Base-by-base conservation (phyloP, 208 protist species). In the Naegleria lovaniensis region DNA sequence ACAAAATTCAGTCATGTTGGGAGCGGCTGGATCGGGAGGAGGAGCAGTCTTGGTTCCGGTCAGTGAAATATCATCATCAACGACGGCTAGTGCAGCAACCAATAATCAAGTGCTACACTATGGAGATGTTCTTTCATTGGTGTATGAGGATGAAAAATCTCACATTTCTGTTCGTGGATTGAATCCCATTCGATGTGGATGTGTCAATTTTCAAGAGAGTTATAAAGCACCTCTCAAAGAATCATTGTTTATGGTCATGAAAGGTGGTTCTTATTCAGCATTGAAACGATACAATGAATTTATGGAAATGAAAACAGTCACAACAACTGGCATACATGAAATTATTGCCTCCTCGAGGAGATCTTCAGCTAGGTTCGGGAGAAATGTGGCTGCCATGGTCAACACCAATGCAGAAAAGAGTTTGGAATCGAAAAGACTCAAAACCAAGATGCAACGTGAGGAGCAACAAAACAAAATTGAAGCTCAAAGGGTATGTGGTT, bases 231-330 rank as follows among this genome's bases (percentile, higher is more conserved):
- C 19, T 67, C 22, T 29, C 11, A 67, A 67, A 13, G 67, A 79
- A 79, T 36, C 25, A 6, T 36, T 79, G 25, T 79, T 79, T 9
- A n/a, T 79, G 9, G 67, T 79, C 29, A 36, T 29, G 16, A 79
- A 79, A 33, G 67, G 67, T 36, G 67, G 67, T 79, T 79, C 67
- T 1, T 79, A 36, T 36, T 36, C 67, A 1, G 67, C 16, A 36
- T n/a, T 79, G 25, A 79, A 79, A 36, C 19, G 67, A 79, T 79
- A 79, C n/a, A 79, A 79, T 36, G 67, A 67, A 67, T 67, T 67
- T 67, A 29, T 67, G 55, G 55, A 67, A 29, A 67, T 3, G 19
- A 67, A 67, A 29, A 22, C 22, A 29, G 11, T 0, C 22, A 29
- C 55, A 67, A 67, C 55, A 67, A 67, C 19, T 4, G 55, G 19